phyloP scores from a whole-genome alignment of 805 yeast genomes.

The Wickerhamiella sergipiensis region DNA sequence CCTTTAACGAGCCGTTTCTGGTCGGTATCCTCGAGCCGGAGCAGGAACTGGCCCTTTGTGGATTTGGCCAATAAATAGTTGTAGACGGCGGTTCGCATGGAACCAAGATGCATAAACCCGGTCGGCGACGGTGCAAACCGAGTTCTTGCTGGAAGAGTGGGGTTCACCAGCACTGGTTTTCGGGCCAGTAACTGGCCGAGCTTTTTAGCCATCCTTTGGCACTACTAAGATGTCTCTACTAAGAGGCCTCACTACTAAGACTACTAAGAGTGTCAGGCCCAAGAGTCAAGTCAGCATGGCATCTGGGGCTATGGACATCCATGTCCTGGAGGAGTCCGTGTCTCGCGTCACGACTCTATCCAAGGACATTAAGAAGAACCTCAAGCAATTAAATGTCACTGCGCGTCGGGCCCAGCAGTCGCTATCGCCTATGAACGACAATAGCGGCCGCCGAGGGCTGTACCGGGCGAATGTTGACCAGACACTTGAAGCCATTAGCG shows the following conservation, averaged over 20 bases:
- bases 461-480: constrained; percentile 14
- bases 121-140: constrained; percentile 98
- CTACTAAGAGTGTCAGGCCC: no score
- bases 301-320: constrained; percentile 35
- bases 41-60: constrained; percentile 67
- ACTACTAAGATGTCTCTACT: no score
- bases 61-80: constrained; percentile 69
- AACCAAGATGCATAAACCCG: constrained; percentile 87
- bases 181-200: constrained; percentile 1
- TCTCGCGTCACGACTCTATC: constrained; percentile 44
- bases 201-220: constrained; percentile 12
- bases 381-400: constrained; percentile 38
- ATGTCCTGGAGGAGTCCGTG: constrained; percentile 65
- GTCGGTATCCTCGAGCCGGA: constrained; percentile 90
- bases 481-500: constrained; percentile 19
- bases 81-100: constrained; percentile 83
- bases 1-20: constrained; percentile 61
- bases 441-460: constrained; percentile 36
- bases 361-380: constrained; percentile 38
- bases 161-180: not conserved
- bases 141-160: constrained; percentile 50
- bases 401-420: constrained; percentile 45
- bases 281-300: constrained; percentile 2
- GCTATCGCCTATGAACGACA: constrained; percentile 57
- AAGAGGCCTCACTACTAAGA: no score